Conservation (phyloP, 2,329 filamentous ascomycete genomes). For the Arthroderma sp. region DNA sequence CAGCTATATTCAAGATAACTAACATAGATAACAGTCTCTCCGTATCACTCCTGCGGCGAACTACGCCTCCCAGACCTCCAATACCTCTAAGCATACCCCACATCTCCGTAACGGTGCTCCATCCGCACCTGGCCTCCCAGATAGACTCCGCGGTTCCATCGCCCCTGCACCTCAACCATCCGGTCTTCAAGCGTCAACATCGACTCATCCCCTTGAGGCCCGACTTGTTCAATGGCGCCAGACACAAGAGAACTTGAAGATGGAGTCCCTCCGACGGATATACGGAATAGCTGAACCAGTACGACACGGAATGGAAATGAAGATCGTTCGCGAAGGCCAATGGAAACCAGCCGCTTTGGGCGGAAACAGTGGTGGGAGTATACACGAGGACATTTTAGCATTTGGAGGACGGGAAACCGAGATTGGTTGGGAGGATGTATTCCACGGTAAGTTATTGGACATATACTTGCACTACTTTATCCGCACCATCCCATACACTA, state of each 20-base stretch:
- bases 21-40: constrained; percentile 50
- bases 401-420: constrained; percentile 57
- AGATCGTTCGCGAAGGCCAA: constrained; percentile 61
- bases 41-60: constrained; percentile 65
- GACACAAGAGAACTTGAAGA: constrained; percentile 76
- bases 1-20: background rate
- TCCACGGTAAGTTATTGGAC: constrained; percentile 43
- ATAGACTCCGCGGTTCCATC: constrained; percentile 77
- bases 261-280: constrained; percentile 72
- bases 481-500: background rate
- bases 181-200: constrained; percentile 29
- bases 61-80: constrained; percentile 54
- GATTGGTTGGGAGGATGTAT: constrained; percentile 90
- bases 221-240: constrained; percentile 81
- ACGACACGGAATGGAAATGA: constrained; percentile 85
- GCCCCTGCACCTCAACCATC: constrained; percentile 43
- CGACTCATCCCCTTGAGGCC: constrained; percentile 77
- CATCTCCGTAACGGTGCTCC: constrained; percentile 57
- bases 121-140: constrained; percentile 84
- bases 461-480: too few relatives aligned
- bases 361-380: constrained; percentile 43
- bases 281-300: constrained; percentile 91
- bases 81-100: constrained; percentile 43
- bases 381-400: constrained; percentile 77
- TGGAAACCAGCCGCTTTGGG: constrained; percentile 64